Base-by-base conservation (phyloP, 2,329 filamentous ascomycete genomes). In the Fusarium sp. region DNA sequence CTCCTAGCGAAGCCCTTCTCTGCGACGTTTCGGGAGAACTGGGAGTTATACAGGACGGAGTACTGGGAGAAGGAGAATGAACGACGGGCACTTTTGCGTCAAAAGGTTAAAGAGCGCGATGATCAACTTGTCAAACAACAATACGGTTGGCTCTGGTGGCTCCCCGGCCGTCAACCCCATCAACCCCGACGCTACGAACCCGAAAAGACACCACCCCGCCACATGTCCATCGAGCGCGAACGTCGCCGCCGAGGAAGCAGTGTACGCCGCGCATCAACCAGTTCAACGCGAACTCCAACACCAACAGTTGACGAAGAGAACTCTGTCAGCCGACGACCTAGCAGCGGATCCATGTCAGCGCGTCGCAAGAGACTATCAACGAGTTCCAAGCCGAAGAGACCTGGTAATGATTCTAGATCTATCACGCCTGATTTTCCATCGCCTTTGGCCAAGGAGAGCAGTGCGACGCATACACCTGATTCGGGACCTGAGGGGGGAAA, bases 31-130 rank as follows among this genome's bases (percentile, higher is more conserved):
- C 88, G 96, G 21, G 94, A 98, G 78, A 97, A 97, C 70, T 99
- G 96, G 96, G 96, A 99, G 76, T 85, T 95, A 18, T 99, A 97
- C 80, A 88, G 96, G 54, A 90, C 91, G 33, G 94, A 98, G 64
- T 99, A 98, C 80, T 99, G 96, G 96, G 95, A 98, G 74, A 91
- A 91, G 65, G 96, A 99, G 79, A 99, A 99, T 76, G 93, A 97
- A 78, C 90, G 95, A 4, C 89, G 96, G 15, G 88, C 91, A 5
- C 82, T 92, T 59, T 83, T 98, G 24, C 87, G 93, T 41, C 77
- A 85, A 42, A 92, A 92, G 76, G 83, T 97, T 49, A 88, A 89
- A 66, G 86, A 89, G 52, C 86, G 88, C 31, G 90, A 94, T 72
- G 85, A 86, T 20, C 89, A 91, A 64, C 81, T 93, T 38, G 90